Evolutionary conservation across 495 filamentous ascomycete species (phyloP), one percentile per base, ranked within the genome.

Genomic region (Aspergillus taichungensis): DNA sequence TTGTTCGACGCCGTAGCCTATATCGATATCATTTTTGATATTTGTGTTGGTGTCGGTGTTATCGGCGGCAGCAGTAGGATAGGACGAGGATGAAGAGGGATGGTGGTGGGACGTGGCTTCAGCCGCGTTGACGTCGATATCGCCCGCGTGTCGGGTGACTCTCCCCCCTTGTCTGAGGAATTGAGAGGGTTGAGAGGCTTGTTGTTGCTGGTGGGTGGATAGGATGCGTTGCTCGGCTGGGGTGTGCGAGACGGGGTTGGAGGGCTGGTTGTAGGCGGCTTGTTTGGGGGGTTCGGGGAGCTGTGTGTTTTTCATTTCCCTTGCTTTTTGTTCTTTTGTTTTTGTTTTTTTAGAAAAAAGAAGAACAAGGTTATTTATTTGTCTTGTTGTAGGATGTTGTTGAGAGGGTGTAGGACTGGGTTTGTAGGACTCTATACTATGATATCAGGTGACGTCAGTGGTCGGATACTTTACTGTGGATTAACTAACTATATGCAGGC

Each of bases 1-100:
- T 18, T 69, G 63, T 68, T 82, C 77, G 47, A 81, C 72, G 5
- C 78, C 79, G 8, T 73, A 73, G 12, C 80, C 76, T 1, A 60
- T 50, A 43, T 71, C 66, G 6, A 67, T 60, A 45, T 57, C 60
- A 4, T 24, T 24, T 24, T 24, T 24, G 18, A 24, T 24, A 24
- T 24, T 4, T 2, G 18, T 4, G 18, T 24, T 24, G 18, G 18
- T 24, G 18, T 24, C 4, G 18, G 18, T 4, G 18, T 4, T 24
- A n/a, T n/a, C n/a, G n/a, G n/a, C n/a, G 18, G 18, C 1, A 24
- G 18, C 18, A 24, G 18, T 24, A 4, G 18, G 1, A 24, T 24
- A 24, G 18, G 18, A 4, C 18, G 18, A 24, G 1, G 18, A 24
- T 4, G 18, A 24, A 24, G 18, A 24, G 18, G 18, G 18, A 24